Evolutionary conservation across 306 rosid species (phyloP), one percentile per base, ranked within the genome.

Genomic region (Lupinus albus): DNA sequence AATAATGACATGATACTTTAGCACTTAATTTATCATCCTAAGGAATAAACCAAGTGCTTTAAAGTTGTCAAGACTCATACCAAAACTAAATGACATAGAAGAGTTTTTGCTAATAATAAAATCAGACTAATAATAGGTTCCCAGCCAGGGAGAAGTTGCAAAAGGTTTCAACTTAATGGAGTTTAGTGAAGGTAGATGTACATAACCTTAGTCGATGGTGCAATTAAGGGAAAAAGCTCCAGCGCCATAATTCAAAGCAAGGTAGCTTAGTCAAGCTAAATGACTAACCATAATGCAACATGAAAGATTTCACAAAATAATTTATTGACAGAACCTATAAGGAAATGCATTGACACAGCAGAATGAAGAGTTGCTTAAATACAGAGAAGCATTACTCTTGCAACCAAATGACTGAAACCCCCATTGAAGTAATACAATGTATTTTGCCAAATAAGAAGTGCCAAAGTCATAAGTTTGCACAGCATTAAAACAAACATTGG

Each of bases 391-490:
- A 70, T 35, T 49, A 53, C 25, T 69, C 61, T 35, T 68, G 55
- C 49, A 69, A 42, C 59, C 44, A 73, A 69, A 17, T 53, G 77
- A 42, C 59, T 33, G 35, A 62, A 74, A 70, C 25, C 70, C 56
- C 69, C 2, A 64, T 49, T 39, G 48, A 69, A 54, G 63, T 64
- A 35, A 50, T 33, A 50, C 60, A 57, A 76, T 67, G 79, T 33
- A 72, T 66, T 57, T 48, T 18, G 45, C 60, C 79, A 68, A 62
- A 71, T 60, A 72, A 62, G 39, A 76, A 67, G 2, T 12, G 73
- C 61, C 13, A 7, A 71, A 64, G 42, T 20, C 49, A n/a, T 18
- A 69, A 38, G 67, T 36, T 41, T 68, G 64, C 63, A 58, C 55
- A 67, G 60, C 59, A 54, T 16, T 4, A 62, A 33, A 55, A 64